phyloP scores from a whole-genome alignment of 805 yeast species.

The Teunomyces cretensis region DNA sequence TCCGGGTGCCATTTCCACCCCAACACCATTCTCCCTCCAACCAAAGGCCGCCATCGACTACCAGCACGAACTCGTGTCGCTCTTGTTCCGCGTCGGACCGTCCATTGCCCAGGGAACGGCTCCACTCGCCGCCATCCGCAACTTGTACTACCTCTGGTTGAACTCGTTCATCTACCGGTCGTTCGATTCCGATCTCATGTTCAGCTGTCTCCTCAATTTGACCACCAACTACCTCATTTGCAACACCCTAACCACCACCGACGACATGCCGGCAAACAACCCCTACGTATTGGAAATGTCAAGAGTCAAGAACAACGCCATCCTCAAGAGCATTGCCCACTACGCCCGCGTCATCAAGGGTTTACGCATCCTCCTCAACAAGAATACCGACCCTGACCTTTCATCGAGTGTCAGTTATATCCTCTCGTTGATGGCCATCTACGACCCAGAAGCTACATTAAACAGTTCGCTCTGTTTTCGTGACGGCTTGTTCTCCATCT shows the following conservation, averaged over 20 bases:
- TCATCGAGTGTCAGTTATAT: constrained; percentile 38
- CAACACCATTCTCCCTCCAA: neutral
- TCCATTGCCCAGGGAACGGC: constrained; percentile 22
- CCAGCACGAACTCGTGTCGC: neutral
- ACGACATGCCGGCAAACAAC: too few relatives aligned
- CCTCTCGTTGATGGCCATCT: constrained; percentile 39
- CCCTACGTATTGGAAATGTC: constrained; percentile 6
- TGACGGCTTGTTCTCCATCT: constrained; percentile 39
- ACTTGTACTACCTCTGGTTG: constrained; percentile 33
- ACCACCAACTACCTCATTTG: constrained; percentile 39
- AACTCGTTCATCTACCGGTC: constrained; percentile 29
- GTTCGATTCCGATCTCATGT: constrained; percentile 25
- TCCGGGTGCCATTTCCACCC: neutral
- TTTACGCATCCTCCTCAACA: constrained; percentile 28
- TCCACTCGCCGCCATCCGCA: constrained; percentile 25
- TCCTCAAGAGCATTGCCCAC: constrained; percentile 34
- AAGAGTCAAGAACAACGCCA: constrained; percentile 23
- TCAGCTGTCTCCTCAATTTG: constrained; percentile 37
- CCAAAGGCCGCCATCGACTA: neutral
- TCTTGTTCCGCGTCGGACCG: neutral
- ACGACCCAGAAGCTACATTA: constrained; percentile 43
- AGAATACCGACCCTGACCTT: constrained; percentile 27
- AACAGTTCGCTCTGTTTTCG: constrained; percentile 38
- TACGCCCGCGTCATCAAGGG: constrained; percentile 37
- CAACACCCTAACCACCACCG: constrained; percentile 19